Evolutionary conservation across 2,329 filamentous ascomycete genomes (phyloP), one percentile per base, ranked within the genome.

Genomic region (Mycosphaerella sp.): DNA sequence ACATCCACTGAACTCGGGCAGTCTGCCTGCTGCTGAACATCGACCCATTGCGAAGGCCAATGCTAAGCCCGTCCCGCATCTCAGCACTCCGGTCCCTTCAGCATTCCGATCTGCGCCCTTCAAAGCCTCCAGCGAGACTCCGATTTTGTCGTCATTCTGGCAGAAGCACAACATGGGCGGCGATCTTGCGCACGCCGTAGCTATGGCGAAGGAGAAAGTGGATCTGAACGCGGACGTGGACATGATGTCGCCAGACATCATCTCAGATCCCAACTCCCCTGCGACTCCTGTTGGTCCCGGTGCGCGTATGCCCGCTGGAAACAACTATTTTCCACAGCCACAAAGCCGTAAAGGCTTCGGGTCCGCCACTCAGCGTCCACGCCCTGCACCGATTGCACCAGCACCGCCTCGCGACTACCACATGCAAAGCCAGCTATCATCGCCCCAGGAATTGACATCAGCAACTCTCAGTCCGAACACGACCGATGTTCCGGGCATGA

Each of bases 401-500:
- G 42, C 52, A 16, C 50, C 44, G 40, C 41, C 46, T 40, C 47
- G 27, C 16, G 50, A 54, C 25, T 39, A 42, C n/a, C 54, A 59
- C 47, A 47, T 47, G 44, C 52, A 57, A 21, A 56, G 51, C 40
- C 60, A 63, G 27, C 57, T 62, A n/a, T 62, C 64, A 3, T 66
- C 65, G 14, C 63, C 64, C 6, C 58, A 62, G 9, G 62, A 62
- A 25, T 49, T 46, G 7, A 43, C 37, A 39, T 61, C 57, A 9
- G 50, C 59, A 6, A 70, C 70, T 39, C 67, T 75, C 53, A 74
- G 71, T 55, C 74, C 74, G 28, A 67, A 75, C 52, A 71, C 73
- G 2, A 69, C 71, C 48, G 73, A 76, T 61, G 74, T 73, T 45
- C 74, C 74, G 13, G 74, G 74, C 18, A 63, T 77, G 54, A 72